Conservation (phyloP, 2,329 filamentous ascomycete species). For the Aspergillus caelatus region DNA sequence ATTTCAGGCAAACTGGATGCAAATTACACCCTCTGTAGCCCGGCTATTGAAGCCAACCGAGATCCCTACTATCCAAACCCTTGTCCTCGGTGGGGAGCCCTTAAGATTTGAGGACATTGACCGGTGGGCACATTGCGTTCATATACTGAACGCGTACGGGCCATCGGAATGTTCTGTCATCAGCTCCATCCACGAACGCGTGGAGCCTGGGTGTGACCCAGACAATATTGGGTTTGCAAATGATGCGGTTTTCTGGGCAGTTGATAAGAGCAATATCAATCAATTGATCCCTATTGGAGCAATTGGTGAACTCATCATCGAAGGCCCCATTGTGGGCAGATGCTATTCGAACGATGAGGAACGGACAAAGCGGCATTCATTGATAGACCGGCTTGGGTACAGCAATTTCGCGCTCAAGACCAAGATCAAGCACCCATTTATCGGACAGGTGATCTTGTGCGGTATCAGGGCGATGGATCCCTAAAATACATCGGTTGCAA, state of each 20-base stretch:
- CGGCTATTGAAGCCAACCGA: too few relatives aligned
- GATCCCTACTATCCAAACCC: too few relatives aligned
- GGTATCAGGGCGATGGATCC: neutral
- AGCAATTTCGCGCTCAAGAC: neutral
- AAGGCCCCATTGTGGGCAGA: neutral
- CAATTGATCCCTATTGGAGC: neutral
- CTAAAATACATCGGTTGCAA: neutral
- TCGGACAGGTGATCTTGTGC: neutral
- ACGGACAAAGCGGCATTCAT: neutral
- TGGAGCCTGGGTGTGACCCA: conserved; percentile 29
- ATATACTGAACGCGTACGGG: too few relatives aligned
- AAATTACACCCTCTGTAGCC: conserved; percentile 59
- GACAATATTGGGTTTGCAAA: conserved; percentile 41
- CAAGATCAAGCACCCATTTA: neutral
- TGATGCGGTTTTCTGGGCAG: conserved; percentile 32
- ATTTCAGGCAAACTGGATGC: conserved; percentile 54
- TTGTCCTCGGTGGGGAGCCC: too few relatives aligned
- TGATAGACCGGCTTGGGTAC: neutral
- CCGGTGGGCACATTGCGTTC: too few relatives aligned
- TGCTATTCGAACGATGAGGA: neutral
- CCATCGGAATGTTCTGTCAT: too few relatives aligned
- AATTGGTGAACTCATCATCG: neutral
- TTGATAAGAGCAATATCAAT: neutral
- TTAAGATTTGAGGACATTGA: too few relatives aligned
- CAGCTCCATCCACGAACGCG: too few relatives aligned